These are phyloP conservation scores for Lasiosphaeria miniovina DNA, from an alignment of 495 filamentous ascomycete species.

Conservation along the genomic window DNA sequence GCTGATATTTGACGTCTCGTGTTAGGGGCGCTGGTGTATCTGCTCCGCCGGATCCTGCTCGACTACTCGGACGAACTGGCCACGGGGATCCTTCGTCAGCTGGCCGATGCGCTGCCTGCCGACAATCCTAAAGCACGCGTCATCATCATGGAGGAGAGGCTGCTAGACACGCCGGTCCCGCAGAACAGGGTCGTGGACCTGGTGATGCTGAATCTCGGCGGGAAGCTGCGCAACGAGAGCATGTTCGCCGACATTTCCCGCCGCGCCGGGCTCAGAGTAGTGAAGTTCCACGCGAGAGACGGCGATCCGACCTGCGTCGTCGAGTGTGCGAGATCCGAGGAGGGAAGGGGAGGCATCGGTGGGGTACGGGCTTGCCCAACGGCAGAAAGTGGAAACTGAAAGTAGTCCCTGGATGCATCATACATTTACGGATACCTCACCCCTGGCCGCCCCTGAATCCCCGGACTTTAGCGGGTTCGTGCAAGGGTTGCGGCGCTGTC, in stretches of 20 bases:
- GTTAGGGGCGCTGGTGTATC: constrained; percentile 47
- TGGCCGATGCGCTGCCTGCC: constrained; percentile 38
- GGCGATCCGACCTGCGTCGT: constrained; percentile 21
- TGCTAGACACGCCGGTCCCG: constrained; percentile 20
- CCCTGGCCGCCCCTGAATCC: not conserved
- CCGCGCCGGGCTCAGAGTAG: constrained; percentile 24
- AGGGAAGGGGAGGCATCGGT: too few species aligned
- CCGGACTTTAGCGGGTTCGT: not conserved
- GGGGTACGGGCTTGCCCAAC: too few species aligned
- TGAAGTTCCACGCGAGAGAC: constrained; percentile 18
- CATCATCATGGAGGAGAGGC: constrained; percentile 29
- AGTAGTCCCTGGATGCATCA: too few species aligned
- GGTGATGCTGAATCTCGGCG: constrained; percentile 32
- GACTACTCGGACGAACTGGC: constrained; percentile 46
- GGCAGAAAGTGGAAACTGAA: too few species aligned
- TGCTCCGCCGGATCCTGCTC: constrained; percentile 50
- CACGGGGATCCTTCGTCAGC: constrained; percentile 34
- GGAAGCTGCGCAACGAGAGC: constrained; percentile 29
- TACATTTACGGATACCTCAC: not conserved
- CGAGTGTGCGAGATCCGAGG: constrained; percentile 21
- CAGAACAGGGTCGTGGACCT: constrained; percentile 29
- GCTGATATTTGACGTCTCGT: not conserved
- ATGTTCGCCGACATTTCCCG: constrained; percentile 16
- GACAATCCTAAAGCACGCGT: constrained; percentile 23
- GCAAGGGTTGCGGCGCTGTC: not conserved